Evolutionary conservation across 805 yeast genomes (phyloP).

Genomic region (Candida boidinii): DNA sequence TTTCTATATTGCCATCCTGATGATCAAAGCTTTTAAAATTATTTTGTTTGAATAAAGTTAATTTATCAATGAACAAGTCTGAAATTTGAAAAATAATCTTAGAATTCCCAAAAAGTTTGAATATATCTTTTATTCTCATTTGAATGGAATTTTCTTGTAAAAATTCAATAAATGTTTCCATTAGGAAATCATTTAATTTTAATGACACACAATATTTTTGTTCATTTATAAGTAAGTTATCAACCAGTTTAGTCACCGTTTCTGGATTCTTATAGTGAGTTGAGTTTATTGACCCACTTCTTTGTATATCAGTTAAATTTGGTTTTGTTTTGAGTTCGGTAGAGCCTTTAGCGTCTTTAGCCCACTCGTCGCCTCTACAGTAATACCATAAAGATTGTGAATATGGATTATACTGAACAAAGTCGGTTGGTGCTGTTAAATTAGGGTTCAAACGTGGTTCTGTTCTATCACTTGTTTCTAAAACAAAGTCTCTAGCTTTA

Average conservation of each 20-base stretch:
- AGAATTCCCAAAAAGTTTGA: constrained; percentile 34
- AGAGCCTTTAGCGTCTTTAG: constrained; percentile 3
- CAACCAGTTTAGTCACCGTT: constrained; percentile 14
- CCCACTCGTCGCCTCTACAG: constrained; percentile 25
- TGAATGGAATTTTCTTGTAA: constrained; percentile 21
- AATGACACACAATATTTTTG: constrained; percentile 22
- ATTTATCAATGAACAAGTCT: constrained; percentile 17
- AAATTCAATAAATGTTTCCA: constrained; percentile 23
- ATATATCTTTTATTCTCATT: constrained; percentile 26
- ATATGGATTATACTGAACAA: too few relatives aligned
- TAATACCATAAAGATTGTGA: constrained; percentile 33
- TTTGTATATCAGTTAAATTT: constrained; percentile 1
- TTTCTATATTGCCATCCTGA: background rate
- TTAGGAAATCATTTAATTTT: constrained; percentile 21
- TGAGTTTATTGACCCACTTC: constrained; percentile 3
- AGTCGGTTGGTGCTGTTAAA: too few relatives aligned
- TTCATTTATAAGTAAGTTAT: constrained; percentile 26
- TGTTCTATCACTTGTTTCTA: too few relatives aligned
- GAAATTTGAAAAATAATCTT: constrained; percentile 30
- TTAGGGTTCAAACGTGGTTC: too few relatives aligned
- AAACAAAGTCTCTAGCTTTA: too few relatives aligned
- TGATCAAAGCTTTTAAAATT: too few relatives aligned
- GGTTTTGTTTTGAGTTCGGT: background rate
- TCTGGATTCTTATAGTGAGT: constrained; percentile 1
- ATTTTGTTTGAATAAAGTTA: too few relatives aligned